A percentile compares a stretch with the other conserved stretches of the same genome.
These are phyloP conservation scores for Apiospora sp. DNA, from an alignment of 2,329 filamentous ascomycete genomes.

Conservation along the genomic window DNA sequence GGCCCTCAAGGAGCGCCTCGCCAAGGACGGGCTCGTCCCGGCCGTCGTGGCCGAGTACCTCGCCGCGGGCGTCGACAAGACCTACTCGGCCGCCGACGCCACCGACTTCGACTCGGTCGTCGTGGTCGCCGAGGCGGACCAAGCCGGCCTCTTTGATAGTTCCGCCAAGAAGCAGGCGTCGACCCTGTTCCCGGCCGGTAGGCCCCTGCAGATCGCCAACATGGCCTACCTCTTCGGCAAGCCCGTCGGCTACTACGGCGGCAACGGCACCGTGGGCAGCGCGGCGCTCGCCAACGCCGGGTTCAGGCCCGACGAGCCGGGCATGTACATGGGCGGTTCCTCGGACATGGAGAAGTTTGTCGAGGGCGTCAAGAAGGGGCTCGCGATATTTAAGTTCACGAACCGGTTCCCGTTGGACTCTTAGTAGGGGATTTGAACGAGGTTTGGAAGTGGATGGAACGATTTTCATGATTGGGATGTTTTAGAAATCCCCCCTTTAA, in stretches of 20 bases:
- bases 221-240: constrained; percentile 75
- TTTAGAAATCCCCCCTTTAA: background rate
- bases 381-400: constrained; percentile 71
- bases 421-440: background rate
- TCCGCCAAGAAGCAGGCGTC: constrained; percentile 44
- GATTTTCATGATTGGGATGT: background rate
- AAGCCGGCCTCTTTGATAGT: constrained; percentile 54
- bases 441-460: background rate
- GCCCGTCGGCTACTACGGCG: constrained; percentile 64
- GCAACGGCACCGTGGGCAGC: constrained; percentile 19
- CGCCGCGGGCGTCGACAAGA: constrained; percentile 62
- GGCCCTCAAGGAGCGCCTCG: constrained; percentile 58
- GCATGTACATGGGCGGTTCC: constrained; percentile 47
- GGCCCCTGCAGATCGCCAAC: constrained; percentile 69
- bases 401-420: constrained; percentile 67
- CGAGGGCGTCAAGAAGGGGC: constrained; percentile 60
- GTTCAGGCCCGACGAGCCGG: constrained; percentile 49
- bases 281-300: constrained; percentile 56
- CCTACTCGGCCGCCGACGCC: constrained; percentile 72
- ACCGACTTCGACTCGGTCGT: constrained; percentile 70
- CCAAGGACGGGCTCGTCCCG: constrained; percentile 60
- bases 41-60: constrained; percentile 69
- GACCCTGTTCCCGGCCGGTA: constrained; percentile 68
- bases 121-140: constrained; percentile 60
- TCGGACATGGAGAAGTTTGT: constrained; percentile 49